Evolutionary conservation across 768 basidiomycete genomes (phyloP), one percentile per base, ranked within the genome.

Genomic region (Kwoniella mangroviensis): DNA sequence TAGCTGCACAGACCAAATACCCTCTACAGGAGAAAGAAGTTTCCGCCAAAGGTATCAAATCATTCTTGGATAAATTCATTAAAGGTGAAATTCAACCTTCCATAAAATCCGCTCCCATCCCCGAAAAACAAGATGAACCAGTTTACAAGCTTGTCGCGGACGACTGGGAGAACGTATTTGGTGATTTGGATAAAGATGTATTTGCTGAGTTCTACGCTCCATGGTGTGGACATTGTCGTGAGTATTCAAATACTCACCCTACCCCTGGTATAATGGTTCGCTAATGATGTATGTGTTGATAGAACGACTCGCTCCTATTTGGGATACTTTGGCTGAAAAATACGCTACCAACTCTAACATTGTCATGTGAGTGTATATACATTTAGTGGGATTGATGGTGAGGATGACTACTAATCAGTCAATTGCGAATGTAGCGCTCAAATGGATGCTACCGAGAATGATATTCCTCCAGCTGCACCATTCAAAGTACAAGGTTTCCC

Each of bases 161-260:
- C 83, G 89, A 91, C 74, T 98, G 98, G 74, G 93, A 98, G 2
- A 85, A 92, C 61, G 86, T 94, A 62, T 90, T 92, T 42, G 89
- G 88, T 71, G 92, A 97, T 80, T 91, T 94, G 72, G 66, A 67
- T 40, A 97, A 97, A 86, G 95, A 98, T 81, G 90, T 98, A 77
- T 94, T 99, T 78, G 86, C 98, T 74, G 96, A 98, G 84, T 95
- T 99, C 85, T 98, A 92, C 78, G 97, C 97, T 58, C 89, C 93
- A 59, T 99, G 97, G 97, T 95, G 83, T 54, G 90, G 84, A 43
- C 75, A 77, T 60, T 79, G 67, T 66, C 73, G 68, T 65, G 24
- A 73, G 71, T 70, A 9, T 17, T 10, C 21, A 28, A 67, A 10
- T 17, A 49, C 45, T 11, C 52, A 0, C 11, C 22, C 40, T 56